Percentiles rank a stretch among this genome's conserved stretches.
phyloP scores from a whole-genome alignment of 345 rosid species.

The Eutrema japonicum region DNA sequence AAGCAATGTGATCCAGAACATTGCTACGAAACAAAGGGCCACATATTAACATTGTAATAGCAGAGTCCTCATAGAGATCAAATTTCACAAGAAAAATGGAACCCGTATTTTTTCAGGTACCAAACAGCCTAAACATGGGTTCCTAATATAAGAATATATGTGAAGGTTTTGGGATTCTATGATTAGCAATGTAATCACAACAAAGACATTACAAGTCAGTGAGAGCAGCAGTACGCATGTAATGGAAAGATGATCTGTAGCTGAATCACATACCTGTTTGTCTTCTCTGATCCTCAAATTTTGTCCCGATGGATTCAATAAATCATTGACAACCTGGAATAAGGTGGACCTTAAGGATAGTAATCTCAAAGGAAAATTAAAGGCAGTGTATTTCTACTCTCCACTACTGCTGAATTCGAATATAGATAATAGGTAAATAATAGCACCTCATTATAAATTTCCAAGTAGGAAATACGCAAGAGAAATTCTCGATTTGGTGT shows the following conservation, averaged over 20 bases:
- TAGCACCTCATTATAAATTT: slow-evolving; percentile 95
- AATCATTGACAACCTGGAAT: slow-evolving; percentile 93
- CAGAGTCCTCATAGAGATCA: neutral
- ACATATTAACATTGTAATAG: neutral
- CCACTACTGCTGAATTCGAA: slow-evolving; percentile 22
- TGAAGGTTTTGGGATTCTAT: neutral
- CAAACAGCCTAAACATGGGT: slow-evolving; percentile 8
- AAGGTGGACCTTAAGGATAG: slow-evolving; percentile 37
- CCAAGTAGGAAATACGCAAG: slow-evolving; percentile 95
- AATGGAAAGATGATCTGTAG: slow-evolving; percentile 21
- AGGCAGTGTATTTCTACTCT: slow-evolving; percentile 32
- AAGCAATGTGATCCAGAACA: slow-evolving; percentile 14
- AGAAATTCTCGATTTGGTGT: slow-evolving; percentile 95
- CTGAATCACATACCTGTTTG: slow-evolving; percentile 66
- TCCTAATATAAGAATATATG: slow-evolving; percentile 13
- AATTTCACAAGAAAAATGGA: slow-evolving; percentile 13
- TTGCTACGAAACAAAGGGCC: slow-evolving; percentile 4
- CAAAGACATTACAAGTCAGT: slow-evolving; percentile 3
- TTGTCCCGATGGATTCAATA: slow-evolving; percentile 96
- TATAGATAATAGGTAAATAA: slow-evolving; percentile 30
- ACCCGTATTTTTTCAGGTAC: slow-evolving; percentile 4
- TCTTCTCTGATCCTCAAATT: slow-evolving; percentile 98
- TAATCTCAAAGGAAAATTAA: slow-evolving; percentile 16
- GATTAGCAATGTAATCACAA: slow-evolving; percentile 9
- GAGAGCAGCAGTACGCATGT: slow-evolving; percentile 22